Evolutionary conservation across 208 protist species (phyloP).

Genomic region (Herpetomonas samuelpessoai): DNA sequence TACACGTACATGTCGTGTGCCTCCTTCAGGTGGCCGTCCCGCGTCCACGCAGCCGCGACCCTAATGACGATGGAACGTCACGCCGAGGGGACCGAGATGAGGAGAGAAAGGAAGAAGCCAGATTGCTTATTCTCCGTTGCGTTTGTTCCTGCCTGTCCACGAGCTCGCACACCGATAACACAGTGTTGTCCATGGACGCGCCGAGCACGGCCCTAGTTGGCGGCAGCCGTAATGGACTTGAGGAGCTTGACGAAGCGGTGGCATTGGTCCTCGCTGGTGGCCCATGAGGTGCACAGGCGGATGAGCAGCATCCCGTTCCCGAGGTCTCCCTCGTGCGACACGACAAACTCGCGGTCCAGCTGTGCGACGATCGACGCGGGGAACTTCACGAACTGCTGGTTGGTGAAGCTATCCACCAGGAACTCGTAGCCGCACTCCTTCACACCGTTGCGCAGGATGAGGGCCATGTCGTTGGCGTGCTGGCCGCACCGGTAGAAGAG

Average conservation of each 20-base stretch:
- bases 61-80: no score
- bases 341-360: constrained; percentile 20
- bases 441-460: constrained; percentile 28
- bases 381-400: constrained; percentile 37
- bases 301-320: constrained; percentile 15
- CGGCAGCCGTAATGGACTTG: constrained; percentile 14
- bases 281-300: constrained; percentile 42
- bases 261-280: constrained; percentile 40
- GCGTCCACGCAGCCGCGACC: no score
- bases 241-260: constrained; percentile 32
- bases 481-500: constrained; percentile 25
- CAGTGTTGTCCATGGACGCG: no score
- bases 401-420: constrained; percentile 21
- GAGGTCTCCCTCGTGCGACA: constrained; percentile 11
- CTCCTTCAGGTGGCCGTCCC: no score
- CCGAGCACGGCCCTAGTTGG: neutral
- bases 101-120: no score
- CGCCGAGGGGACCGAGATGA: no score
- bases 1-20: no score
- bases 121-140: no score
- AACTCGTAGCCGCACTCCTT: constrained; percentile 31
- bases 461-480: constrained; percentile 41
- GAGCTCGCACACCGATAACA: no score
- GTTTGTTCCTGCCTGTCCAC: no score
- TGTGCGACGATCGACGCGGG: constrained; percentile 5